Conservation (phyloP, 768 basidiomycete species). For the Russula virescens region DNA sequence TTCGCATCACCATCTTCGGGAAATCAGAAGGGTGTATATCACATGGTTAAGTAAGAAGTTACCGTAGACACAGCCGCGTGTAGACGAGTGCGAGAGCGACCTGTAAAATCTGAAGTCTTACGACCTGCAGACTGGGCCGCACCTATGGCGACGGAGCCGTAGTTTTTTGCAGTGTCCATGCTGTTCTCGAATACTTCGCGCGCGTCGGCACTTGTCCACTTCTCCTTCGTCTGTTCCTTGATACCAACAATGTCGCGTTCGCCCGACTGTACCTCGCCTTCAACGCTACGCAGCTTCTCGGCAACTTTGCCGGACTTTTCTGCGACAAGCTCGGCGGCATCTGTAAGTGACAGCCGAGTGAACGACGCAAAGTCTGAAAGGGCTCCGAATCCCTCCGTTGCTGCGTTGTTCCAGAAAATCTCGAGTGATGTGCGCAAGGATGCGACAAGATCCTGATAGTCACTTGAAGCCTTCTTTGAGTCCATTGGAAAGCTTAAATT, state of each 20-base stretch:
- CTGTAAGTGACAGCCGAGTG: conserved; percentile 56
- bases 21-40: background rate
- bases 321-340: conserved; percentile 57
- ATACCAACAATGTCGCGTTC: conserved; percentile 54
- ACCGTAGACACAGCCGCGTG: conserved; percentile 52
- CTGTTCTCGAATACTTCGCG: conserved; percentile 57
- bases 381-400: conserved; percentile 48
- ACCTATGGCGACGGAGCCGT: conserved; percentile 49
- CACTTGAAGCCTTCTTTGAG: conserved; percentile 42
- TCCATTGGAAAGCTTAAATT: conserved; percentile 31
- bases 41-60: background rate
- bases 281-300: conserved; percentile 46
- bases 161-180: conserved; percentile 58
- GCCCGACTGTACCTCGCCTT: conserved; percentile 54
- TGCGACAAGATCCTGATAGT: conserved; percentile 44
- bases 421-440: conserved; percentile 48
- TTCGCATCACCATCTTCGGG: conserved; percentile 54
- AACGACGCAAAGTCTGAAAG: conserved; percentile 62
- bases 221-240: conserved; percentile 44
- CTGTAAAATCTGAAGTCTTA: conserved; percentile 39
- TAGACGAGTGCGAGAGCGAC: conserved; percentile 40
- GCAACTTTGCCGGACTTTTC: conserved; percentile 46
- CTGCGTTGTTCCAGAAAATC: conserved; percentile 48
- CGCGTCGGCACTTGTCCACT: conserved; percentile 37
- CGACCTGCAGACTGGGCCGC: conserved; percentile 33